A percentile compares a stretch with the other conserved stretches of the same genome.
phyloP scores from a whole-genome alignment of 352 stramenopile genomes.

The Stephanocyclus meneghinianus region DNA sequence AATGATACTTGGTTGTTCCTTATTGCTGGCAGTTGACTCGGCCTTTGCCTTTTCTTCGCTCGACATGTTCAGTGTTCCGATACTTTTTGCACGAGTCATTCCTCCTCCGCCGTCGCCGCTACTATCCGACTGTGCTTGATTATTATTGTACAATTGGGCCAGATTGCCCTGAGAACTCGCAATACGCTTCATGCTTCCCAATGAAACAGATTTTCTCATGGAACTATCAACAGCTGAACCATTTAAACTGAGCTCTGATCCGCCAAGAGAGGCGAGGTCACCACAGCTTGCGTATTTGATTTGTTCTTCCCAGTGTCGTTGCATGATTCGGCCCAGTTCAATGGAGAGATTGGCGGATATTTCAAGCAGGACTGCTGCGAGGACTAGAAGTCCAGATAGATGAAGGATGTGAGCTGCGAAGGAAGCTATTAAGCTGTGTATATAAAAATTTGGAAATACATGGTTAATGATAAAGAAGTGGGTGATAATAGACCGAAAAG shows the following conservation, averaged over 20 bases:
- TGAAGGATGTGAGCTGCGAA: conserved; percentile 63
- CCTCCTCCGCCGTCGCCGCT: conserved; percentile 1
- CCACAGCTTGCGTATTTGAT: conserved; percentile 51
- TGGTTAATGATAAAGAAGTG: neutral
- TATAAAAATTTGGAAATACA: conserved; percentile 1
- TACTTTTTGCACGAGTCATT: conserved; percentile 32
- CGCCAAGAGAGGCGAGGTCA: conserved; percentile 57
- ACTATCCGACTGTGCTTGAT: neutral
- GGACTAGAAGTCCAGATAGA: conserved; percentile 67
- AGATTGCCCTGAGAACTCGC: conserved; percentile 60
- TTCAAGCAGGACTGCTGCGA: conserved; percentile 70
- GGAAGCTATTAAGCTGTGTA: conserved; percentile 63
- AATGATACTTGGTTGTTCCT: conserved; percentile 41
- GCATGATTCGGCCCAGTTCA: conserved; percentile 80
- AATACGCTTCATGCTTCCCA: conserved; percentile 78
- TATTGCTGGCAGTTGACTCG: neutral
- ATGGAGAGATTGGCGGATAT: conserved; percentile 73
- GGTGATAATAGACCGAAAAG: neutral
- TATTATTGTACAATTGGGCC: conserved; percentile 19
- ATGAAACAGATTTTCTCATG: conserved; percentile 69
- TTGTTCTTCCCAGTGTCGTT: conserved; percentile 78
- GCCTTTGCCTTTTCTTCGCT: conserved; percentile 23
- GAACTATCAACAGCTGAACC: conserved; percentile 37
- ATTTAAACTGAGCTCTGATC: conserved; percentile 36
- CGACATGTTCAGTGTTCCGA: conserved; percentile 16